These are phyloP conservation scores for Rhodofomes roseus DNA, from an alignment of 1,284 basidiomycete species.

Conservation along the genomic window DNA sequence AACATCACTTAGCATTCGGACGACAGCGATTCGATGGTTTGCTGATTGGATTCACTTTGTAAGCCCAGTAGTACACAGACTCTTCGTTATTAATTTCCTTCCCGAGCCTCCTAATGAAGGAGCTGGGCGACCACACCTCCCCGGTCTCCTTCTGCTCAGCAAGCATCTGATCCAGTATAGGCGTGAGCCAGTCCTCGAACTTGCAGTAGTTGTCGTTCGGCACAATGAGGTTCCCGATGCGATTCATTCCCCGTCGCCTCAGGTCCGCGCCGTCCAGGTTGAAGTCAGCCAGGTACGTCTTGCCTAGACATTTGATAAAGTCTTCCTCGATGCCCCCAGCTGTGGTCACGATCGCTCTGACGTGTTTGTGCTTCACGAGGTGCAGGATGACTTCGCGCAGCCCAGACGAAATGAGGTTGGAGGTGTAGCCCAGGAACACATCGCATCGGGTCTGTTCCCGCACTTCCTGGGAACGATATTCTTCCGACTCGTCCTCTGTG, in stretches of 20 bases:
- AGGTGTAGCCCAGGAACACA: conserved; percentile 97
- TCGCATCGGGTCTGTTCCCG: conserved; percentile 74
- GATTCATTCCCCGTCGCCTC: conserved; percentile 87
- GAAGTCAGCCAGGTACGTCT: conserved; percentile 94
- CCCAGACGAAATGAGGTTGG: conserved; percentile 97
- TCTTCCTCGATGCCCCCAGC: conserved; percentile 99
- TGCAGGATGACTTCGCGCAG: conserved; percentile 91
- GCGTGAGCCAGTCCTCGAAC: conserved; percentile 98
- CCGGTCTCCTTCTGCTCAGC: conserved; percentile 77
- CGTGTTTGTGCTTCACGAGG: conserved; percentile 91
- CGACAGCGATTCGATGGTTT: conserved; percentile 12
- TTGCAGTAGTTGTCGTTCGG: conserved; percentile 99
- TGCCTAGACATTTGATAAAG: conserved; percentile 97
- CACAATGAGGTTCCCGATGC: conserved; percentile 96
- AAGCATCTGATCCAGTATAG: conserved; percentile 91
- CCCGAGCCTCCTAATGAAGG: conserved; percentile 87
- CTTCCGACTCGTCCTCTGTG: conserved; percentile 62
- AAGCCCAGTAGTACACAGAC: conserved; percentile 98
- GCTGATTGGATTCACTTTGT: conserved; percentile 69
- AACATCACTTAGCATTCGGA: conserved; percentile 24
- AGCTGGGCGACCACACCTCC: conserved; percentile 91
- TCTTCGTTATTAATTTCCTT: conserved; percentile 97
- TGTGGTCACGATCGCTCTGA: conserved; percentile 92
- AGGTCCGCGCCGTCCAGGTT: conserved; percentile 88
- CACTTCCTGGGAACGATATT: conserved; percentile 53